A percentile compares a stretch with the other conserved stretches of the same genome.
phyloP scores from a whole-genome alignment of 495 filamentous ascomycete species.

The Tuber indicum region DNA sequence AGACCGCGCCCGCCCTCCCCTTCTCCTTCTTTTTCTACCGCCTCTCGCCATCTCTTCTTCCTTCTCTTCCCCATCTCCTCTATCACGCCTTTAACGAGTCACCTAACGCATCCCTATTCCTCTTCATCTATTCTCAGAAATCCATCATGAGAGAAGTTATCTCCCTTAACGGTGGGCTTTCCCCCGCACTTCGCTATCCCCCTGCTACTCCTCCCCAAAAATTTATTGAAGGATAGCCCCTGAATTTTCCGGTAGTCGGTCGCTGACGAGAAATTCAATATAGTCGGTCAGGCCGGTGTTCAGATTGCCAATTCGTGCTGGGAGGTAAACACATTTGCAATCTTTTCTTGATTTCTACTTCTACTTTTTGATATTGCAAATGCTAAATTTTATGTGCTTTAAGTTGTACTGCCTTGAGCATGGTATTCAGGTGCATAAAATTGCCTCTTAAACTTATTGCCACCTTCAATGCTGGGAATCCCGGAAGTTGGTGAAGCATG shows the following conservation, averaged over 20 bases:
- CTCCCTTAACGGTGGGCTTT: slow-evolving; percentile 88
- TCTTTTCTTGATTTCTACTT: slow-evolving; percentile 28
- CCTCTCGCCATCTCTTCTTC: slow-evolving; percentile 37
- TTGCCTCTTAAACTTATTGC: background rate
- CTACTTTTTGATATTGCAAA: background rate
- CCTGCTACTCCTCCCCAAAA: slow-evolving; percentile 32
- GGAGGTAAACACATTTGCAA: slow-evolving; percentile 66
- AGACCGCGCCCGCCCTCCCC: slow-evolving; percentile 39
- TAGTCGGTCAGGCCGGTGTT: slow-evolving; percentile 99
- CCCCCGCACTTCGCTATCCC: slow-evolving; percentile 38
- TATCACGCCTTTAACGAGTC: slow-evolving; percentile 37
- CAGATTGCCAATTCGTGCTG: slow-evolving; percentile 99
- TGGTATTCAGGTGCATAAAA: slow-evolving; percentile 78
- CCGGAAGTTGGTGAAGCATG: background rate
- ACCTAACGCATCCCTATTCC: slow-evolving; percentile 30
- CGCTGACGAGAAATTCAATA: slow-evolving; percentile 43
- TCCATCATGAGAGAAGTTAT: slow-evolving; percentile 97
- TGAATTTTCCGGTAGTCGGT: slow-evolving; percentile 36
- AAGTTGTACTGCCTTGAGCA: slow-evolving; percentile 99
- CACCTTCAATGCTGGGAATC: background rate
- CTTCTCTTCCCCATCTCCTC: slow-evolving; percentile 39
- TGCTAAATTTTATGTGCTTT: slow-evolving; percentile 32
- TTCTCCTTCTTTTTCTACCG: slow-evolving; percentile 35
- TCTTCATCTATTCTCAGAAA: slow-evolving; percentile 24
- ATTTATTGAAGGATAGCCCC: slow-evolving; percentile 26